These are phyloP conservation scores for Fusarium palustre DNA, from an alignment of 2,329 filamentous ascomycete species.

Conservation along the genomic window DNA sequence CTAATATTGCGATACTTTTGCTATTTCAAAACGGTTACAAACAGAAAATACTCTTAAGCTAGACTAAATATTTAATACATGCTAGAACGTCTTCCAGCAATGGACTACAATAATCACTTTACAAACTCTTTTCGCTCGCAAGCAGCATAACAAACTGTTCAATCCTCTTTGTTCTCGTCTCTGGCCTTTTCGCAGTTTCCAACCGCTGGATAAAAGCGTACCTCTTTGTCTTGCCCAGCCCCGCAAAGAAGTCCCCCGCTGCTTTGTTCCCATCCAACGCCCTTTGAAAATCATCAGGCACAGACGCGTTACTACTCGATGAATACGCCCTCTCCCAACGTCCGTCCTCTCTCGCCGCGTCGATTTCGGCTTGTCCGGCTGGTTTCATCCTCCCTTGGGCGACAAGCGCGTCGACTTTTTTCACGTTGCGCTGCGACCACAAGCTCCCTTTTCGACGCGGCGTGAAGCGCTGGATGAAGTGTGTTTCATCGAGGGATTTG, in stretches of 20 bases:
- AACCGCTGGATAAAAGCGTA: slow-evolving; percentile 61
- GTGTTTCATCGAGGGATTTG: slow-evolving; percentile 56
- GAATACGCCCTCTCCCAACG: slow-evolving; percentile 69
- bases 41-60: not conserved
- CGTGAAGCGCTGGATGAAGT: slow-evolving; percentile 68
- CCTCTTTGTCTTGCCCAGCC: slow-evolving; percentile 58
- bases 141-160: slow-evolving; percentile 56
- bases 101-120: slow-evolving; percentile 31
- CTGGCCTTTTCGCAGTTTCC: slow-evolving; percentile 55
- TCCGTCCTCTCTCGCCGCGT: slow-evolving; percentile 67
- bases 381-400: slow-evolving; percentile 61
- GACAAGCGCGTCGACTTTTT: slow-evolving; percentile 59
- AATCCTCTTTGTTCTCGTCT: slow-evolving; percentile 55
- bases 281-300: slow-evolving; percentile 62
- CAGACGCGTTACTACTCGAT: slow-evolving; percentile 58
- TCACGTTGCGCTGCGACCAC: slow-evolving; percentile 71
- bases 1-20: not conserved
- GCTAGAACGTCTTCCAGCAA: slow-evolving; percentile 30
- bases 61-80: slow-evolving; percentile 16
- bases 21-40: not conserved
- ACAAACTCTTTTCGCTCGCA: slow-evolving; percentile 43
- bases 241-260: slow-evolving; percentile 54
- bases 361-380: slow-evolving; percentile 62
- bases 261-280: slow-evolving; percentile 56
- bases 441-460: slow-evolving; percentile 65